Conservation (phyloP, 2,329 filamentous ascomycete species). For the Ceratocystis ficicola region DNA sequence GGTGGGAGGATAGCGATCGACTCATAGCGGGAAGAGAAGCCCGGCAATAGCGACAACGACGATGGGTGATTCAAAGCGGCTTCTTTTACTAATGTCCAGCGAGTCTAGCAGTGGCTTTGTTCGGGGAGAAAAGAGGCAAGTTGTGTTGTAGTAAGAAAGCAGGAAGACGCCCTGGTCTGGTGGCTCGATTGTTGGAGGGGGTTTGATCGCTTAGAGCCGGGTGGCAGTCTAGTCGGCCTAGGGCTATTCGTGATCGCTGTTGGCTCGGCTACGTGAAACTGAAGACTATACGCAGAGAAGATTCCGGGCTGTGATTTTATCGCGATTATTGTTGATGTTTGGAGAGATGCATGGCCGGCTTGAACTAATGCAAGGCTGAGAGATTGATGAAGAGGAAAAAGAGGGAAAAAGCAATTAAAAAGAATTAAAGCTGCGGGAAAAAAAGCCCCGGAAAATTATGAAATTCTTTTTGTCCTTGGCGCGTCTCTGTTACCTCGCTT, state of each 20-base stretch:
- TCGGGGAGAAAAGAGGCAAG: background rate
- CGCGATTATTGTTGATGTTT: background rate
- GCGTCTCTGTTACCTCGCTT: background rate
- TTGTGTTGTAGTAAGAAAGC: no score
- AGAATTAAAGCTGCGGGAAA: slow-evolving; percentile 12
- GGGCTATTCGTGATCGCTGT: no score
- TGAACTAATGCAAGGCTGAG: background rate
- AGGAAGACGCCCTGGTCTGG: background rate
- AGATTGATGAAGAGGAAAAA: background rate
- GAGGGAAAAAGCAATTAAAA: background rate
- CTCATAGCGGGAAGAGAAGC: no score
- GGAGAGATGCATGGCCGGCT: background rate
- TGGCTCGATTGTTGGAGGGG: background rate
- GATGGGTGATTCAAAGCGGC: background rate
- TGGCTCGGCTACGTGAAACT: no score
- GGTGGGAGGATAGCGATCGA: no score
- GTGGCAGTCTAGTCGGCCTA: background rate
- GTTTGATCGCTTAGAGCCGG: slow-evolving; percentile 4
- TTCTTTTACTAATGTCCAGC: background rate
- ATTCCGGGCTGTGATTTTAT: background rate
- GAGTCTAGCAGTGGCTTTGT: background rate
- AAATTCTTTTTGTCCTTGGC: background rate
- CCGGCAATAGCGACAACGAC: background rate
- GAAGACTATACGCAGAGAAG: background rate
- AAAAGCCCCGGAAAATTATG: background rate